A percentile compares a stretch with the other conserved stretches of the same genome.
These are phyloP conservation scores for Puccinia polysora DNA, from an alignment of 1,284 basidiomycete species.

Conservation along the genomic window DNA sequence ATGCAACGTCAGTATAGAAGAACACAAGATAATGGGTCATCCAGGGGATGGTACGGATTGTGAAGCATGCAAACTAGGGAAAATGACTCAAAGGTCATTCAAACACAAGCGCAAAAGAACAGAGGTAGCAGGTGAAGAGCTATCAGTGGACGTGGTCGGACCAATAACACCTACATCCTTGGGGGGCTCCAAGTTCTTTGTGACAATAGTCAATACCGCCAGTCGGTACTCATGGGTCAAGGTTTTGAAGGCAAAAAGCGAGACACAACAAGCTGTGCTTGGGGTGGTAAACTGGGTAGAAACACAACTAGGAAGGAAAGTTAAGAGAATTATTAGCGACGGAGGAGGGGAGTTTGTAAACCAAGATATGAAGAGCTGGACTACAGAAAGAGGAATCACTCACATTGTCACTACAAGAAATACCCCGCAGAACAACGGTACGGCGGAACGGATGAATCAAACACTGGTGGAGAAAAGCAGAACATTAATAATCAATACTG, in stretches of 20 bases:
- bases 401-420: background rate
- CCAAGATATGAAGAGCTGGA: background rate
- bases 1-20: background rate
- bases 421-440: constrained; percentile 22
- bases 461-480: background rate
- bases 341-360: constrained; percentile 19
- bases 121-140: background rate
- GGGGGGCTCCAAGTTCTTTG: constrained; percentile 1
- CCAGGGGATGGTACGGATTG: background rate
- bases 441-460: background rate
- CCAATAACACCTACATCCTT: constrained; percentile 13
- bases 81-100: background rate
- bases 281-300: background rate
- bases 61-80: constrained; percentile 9
- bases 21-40: background rate
- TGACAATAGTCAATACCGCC: constrained; percentile 1
- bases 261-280: background rate
- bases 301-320: background rate
- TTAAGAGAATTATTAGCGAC: constrained; percentile 15
- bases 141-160: constrained; percentile 11
- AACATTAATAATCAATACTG: background rate
- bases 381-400: constrained; percentile 1
- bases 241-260: background rate
- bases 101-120: background rate
- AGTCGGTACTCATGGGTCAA: constrained; percentile 1